These are phyloP conservation scores for Paraphoma sp. DNA, from an alignment of 2,329 filamentous ascomycete species.

Conservation along the genomic window DNA sequence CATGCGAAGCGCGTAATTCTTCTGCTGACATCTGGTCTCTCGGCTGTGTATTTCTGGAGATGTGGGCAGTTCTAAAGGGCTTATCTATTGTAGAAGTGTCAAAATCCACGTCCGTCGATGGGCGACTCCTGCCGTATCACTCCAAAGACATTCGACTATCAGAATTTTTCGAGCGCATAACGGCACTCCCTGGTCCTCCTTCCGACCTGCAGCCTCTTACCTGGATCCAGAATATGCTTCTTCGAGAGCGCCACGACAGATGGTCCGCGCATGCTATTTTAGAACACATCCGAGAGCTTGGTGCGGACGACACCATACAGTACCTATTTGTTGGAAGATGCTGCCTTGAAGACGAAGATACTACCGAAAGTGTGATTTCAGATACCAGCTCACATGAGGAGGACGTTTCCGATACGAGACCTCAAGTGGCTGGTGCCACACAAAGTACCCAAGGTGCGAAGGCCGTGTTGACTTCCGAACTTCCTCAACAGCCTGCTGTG, in stretches of 20 bases:
- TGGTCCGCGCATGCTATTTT: not conserved
- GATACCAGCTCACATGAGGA: too few relatives aligned
- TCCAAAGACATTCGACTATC: not conserved
- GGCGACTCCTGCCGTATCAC: not conserved
- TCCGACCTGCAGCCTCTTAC: not conserved
- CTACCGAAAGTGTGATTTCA: not conserved
- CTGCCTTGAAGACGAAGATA: not conserved
- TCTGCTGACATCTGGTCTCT: conserved; percentile 31
- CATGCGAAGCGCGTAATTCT: conserved; percentile 12
- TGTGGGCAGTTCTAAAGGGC: conserved; percentile 19
- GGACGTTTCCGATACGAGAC: too few relatives aligned
- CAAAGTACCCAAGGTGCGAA: too few relatives aligned
- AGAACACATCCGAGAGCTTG: not conserved
- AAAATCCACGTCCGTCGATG: not conserved
- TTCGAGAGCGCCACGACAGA: not conserved
- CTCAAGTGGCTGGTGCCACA: too few relatives aligned
- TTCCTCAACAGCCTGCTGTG: too few relatives aligned
- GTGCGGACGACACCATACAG: not conserved
- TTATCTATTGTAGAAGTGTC: not conserved
- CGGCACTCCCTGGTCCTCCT: not conserved
- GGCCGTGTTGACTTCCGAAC: too few relatives aligned
- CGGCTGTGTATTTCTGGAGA: conserved; percentile 27
- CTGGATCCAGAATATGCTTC: not conserved
- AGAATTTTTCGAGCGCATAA: not conserved
- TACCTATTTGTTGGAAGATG: not conserved